Conservation (phyloP, 2,329 filamentous ascomycete species). For the Tolypocladium inflatum region DNA sequence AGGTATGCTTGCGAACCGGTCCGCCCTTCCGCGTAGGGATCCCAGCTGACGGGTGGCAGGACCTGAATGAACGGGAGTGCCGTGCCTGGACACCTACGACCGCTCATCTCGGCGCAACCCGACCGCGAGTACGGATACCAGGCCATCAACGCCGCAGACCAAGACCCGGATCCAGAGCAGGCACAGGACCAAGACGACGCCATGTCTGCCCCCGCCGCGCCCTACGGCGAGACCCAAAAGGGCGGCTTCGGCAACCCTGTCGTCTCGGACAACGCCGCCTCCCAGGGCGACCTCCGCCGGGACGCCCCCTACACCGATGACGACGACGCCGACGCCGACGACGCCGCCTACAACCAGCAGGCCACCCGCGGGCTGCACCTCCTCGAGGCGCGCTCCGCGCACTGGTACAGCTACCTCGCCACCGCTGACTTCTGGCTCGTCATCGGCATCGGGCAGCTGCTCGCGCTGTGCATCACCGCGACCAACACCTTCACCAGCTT, state of each 20-base stretch:
- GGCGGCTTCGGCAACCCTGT: constrained; percentile 7
- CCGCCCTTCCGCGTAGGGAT: no score
- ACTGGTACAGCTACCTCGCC: constrained; percentile 66
- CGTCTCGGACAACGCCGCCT: background rate
- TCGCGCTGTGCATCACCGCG: constrained; percentile 81
- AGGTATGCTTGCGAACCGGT: background rate
- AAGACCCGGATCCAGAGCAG: no score
- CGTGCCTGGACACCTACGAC: background rate
- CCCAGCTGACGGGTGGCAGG: no score
- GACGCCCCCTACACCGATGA: background rate
- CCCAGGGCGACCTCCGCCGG: no score
- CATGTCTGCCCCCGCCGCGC: constrained; percentile 3
- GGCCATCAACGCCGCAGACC: background rate
- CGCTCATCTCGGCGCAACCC: background rate
- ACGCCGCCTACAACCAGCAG: constrained; percentile 12
- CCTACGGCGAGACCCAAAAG: constrained; percentile 4
- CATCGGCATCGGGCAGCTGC: constrained; percentile 69
- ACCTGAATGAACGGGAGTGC: background rate
- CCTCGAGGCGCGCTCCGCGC: constrained; percentile 42
- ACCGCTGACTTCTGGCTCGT: constrained; percentile 86
- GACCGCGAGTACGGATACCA: background rate
- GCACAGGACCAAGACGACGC: background rate
- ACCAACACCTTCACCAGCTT: constrained; percentile 87
- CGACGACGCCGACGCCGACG: constrained; percentile 4
- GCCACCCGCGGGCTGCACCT: constrained; percentile 42